phyloP scores from a whole-genome alignment of 345 rosid genomes.

The Salix arbutifolia region DNA sequence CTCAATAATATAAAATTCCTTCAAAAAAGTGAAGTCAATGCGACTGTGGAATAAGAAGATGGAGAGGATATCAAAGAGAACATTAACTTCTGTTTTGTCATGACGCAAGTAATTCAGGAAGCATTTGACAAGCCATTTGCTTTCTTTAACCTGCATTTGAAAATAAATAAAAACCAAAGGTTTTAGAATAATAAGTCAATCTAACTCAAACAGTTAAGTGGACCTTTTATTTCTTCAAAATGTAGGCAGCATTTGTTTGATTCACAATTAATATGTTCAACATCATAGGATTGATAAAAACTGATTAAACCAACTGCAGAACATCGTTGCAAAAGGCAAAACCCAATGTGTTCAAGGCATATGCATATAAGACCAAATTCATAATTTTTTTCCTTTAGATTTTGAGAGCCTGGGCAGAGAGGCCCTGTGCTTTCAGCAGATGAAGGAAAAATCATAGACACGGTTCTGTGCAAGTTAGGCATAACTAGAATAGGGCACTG shows the following conservation, averaged over 20 bases:
- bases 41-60: slow-evolving; percentile 91
- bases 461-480: not conserved
- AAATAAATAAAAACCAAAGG: slow-evolving; percentile 4
- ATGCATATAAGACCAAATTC: not conserved
- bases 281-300: not conserved
- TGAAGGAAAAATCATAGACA: not conserved
- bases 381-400: not conserved
- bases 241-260: not conserved
- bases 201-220: not conserved
- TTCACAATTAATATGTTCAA: not conserved
- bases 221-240: not conserved
- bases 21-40: slow-evolving; percentile 92
- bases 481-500: not conserved
- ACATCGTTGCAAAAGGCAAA: not conserved
- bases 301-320: not conserved
- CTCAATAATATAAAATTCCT: slow-evolving; percentile 98
- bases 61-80: slow-evolving; percentile 88
- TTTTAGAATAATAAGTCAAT: not conserved
- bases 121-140: slow-evolving; percentile 99
- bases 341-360: not conserved
- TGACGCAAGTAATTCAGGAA: slow-evolving; percentile 82
- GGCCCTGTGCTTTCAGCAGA: not conserved
- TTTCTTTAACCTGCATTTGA: slow-evolving; percentile 83
- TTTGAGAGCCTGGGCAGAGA: not conserved
- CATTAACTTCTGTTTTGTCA: slow-evolving; percentile 78